A percentile compares a stretch with the other conserved stretches of the same genome.
Evolutionary conservation across 2,329 filamentous ascomycete species (phyloP).

Genomic region (Ascochyta viciae-villosae): DNA sequence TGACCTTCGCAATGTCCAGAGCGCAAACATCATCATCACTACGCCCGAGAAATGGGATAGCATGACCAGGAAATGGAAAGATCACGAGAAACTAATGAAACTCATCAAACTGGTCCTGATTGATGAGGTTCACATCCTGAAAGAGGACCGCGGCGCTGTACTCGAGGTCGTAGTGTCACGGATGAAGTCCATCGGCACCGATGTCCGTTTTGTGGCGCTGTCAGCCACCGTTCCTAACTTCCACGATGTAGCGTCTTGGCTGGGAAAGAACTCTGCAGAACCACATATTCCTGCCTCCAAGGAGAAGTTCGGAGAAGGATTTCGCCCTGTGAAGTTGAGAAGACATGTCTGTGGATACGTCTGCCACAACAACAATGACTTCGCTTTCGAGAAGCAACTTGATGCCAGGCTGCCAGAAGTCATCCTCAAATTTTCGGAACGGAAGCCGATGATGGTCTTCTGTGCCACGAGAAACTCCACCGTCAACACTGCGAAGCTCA

Average conservation of each 20-base stretch:
- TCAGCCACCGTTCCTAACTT: constrained; percentile 87
- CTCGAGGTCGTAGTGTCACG: constrained; percentile 84
- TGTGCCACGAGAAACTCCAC: constrained; percentile 79
- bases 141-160: constrained; percentile 78
- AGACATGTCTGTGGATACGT: constrained; percentile 80
- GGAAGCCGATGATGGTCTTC: constrained; percentile 83
- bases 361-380: constrained; percentile 68
- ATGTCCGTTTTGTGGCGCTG: constrained; percentile 79
- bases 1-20: constrained; percentile 73
- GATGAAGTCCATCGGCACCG: constrained; percentile 80
- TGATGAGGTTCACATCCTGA: constrained; percentile 87
- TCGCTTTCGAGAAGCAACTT: constrained; percentile 75
- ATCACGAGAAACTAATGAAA: constrained; percentile 76
- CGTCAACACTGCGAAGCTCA: constrained; percentile 68
- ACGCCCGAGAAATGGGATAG: constrained; percentile 94
- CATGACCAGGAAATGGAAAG: constrained; percentile 85
- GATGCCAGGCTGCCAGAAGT: constrained; percentile 70
- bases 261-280: constrained; percentile 70
- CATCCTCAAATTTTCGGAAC: constrained; percentile 69
- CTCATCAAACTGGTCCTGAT: constrained; percentile 82
- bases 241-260: constrained; percentile 79
- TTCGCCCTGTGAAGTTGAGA: constrained; percentile 77
- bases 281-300: constrained; percentile 68
- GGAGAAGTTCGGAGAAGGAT: constrained; percentile 79
- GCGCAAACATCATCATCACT: constrained; percentile 81